These are phyloP conservation scores for Lasiosphaeria ovina DNA, from an alignment of 495 filamentous ascomycete species.

Conservation along the genomic window DNA sequence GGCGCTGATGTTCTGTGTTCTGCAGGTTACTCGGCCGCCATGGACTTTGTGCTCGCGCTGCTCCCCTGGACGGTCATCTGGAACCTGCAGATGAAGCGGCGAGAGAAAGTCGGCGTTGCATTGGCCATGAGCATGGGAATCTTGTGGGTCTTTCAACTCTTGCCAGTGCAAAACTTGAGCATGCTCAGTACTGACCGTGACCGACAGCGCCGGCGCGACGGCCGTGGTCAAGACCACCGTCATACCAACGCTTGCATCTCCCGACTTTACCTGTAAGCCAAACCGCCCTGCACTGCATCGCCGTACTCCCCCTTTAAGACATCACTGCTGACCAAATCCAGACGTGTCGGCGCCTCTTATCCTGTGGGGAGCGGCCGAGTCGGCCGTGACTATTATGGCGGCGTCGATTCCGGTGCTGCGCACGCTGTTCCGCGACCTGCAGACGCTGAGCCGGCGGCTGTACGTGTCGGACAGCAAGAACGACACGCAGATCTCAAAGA, in stretches of 20 bases:
- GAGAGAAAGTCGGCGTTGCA: constrained; percentile 38
- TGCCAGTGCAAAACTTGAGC: too few relatives aligned
- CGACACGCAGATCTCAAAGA: constrained; percentile 9
- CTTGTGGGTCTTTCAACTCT: constrained; percentile 28
- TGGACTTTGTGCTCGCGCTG: constrained; percentile 36
- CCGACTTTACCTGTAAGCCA: constrained; percentile 29
- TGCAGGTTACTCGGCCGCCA: constrained; percentile 34
- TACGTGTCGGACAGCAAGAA: constrained; percentile 16
- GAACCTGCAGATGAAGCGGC: constrained; percentile 33
- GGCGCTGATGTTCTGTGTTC: background rate
- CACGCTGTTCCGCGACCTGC: constrained; percentile 31
- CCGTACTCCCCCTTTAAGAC: background rate
- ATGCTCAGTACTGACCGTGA: too few relatives aligned
- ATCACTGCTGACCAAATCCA: constrained; percentile 4
- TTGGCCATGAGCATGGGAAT: constrained; percentile 44
- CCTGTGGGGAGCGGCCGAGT: constrained; percentile 36
- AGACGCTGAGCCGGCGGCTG: constrained; percentile 14
- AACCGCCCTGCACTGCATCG: background rate
- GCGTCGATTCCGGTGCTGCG: constrained; percentile 38
- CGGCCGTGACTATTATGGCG: constrained; percentile 36
- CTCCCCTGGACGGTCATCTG: constrained; percentile 37
- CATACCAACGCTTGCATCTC: constrained; percentile 23
- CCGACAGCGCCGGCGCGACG: constrained; percentile 27
- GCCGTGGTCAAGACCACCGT: constrained; percentile 32
- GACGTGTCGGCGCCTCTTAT: constrained; percentile 28